Conservation (phyloP, 208 protist species). For the Wallacemonas sp. region DNA sequence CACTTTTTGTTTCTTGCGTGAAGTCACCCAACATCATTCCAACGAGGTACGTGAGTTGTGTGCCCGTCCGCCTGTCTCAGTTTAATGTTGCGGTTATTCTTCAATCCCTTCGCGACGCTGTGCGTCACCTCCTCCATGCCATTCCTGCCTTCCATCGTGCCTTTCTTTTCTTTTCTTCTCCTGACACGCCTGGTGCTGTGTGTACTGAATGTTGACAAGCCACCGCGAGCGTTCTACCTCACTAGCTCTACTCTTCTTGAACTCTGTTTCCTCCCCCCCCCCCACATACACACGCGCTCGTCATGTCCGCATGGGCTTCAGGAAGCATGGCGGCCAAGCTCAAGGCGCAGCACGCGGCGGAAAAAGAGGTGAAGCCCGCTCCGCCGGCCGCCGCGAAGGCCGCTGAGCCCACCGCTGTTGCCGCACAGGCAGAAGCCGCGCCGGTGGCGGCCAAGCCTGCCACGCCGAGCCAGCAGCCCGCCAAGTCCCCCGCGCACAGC, state of each 20-base stretch:
- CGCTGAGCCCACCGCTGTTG: neutral
- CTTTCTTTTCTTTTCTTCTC: constrained; percentile 3
- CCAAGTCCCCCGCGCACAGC: neutral
- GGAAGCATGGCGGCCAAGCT: constrained; percentile 59
- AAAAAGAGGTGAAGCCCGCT: constrained; percentile 1
- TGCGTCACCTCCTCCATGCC: too few species aligned
- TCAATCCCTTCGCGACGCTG: too few species aligned
- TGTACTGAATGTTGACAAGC: too few species aligned
- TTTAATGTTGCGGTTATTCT: too few species aligned
- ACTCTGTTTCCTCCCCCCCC: neutral
- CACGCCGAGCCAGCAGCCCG: neutral
- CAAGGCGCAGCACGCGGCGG: constrained; percentile 44
- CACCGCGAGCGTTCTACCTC: too few species aligned
- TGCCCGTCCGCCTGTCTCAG: too few species aligned
- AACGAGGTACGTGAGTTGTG: too few species aligned
- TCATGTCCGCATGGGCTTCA: constrained; percentile 64
- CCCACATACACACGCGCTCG: neutral
- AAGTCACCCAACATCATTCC: too few species aligned
- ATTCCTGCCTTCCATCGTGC: neutral
- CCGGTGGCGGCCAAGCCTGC: neutral
- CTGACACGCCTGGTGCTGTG: too few species aligned
- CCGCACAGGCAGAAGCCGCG: neutral
- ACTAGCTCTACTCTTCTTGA: constrained; percentile 2
- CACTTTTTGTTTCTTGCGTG: too few species aligned
- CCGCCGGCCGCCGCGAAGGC: neutral